Evolutionary conservation across 2,329 filamentous ascomycete genomes (phyloP), one percentile per base, ranked within the genome.

Genomic region (Hypoxylon sp.): DNA sequence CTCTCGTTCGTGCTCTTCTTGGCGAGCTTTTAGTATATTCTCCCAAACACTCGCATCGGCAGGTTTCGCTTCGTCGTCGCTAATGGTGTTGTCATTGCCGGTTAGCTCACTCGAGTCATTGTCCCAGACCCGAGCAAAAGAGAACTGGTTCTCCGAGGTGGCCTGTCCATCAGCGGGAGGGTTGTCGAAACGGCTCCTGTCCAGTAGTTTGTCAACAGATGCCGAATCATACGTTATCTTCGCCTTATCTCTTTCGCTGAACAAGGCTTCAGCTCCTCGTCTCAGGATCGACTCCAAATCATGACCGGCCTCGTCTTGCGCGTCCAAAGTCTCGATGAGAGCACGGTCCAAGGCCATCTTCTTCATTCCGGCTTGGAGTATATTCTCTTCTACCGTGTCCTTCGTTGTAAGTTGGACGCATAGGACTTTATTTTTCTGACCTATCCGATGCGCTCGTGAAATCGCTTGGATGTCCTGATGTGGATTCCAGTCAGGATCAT

Each of bases 381-480:
- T 98, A 75, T 95, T 94, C 79, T 99, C 96, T 77, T 99, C 96
- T 0, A 91, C 93, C 27, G 91, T 95, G 41, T 90, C 88, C 63
- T 94, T 91, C 1, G 94, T 98, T 83, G 97, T 93, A 0, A 99
- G 82, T 76, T 98, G 95, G 74, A 98, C 97, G 70, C 96, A 97
- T 1, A 99, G 85, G 0, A 99, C 96, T 73, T 96, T 97, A 71
- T 96, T 94, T 78, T 94, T 93, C 79, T 99, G 96, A 0, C 96
- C 96, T 68, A 99, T 98, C 25, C 96, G 91, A 78, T 99, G 96
- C 16, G 95, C 96, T 70, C 96, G 90, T 29, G 95, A 97, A 29
- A 99, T 85, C 0, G 96, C 96, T 78, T 99, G 96, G 41, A 99
- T 91, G 74, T 99, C 96, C 78, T 99, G 96, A 75, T 99, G 96